A percentile compares a stretch with the other conserved stretches of the same genome.
These are phyloP conservation scores for Coemansia brasiliensis DNA, from an alignment of 192 early-diverging fungal genomes.

Conservation along the genomic window DNA sequence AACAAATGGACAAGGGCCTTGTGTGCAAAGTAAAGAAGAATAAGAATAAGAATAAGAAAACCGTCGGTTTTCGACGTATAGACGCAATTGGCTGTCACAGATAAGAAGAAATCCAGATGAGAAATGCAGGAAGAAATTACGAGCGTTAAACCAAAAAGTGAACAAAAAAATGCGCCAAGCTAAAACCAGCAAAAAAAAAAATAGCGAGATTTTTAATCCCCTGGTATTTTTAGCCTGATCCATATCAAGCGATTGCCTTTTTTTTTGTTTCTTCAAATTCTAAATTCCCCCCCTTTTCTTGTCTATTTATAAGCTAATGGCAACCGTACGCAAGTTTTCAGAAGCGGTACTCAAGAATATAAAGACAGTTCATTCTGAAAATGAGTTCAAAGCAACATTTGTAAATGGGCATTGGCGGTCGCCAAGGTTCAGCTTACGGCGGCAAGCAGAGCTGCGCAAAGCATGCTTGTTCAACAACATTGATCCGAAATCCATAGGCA, in stretches of 20 bases:
- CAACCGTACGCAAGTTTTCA: conserved; percentile 44
- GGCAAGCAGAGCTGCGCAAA: conserved; percentile 65
- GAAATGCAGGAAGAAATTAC: conserved; percentile 1
- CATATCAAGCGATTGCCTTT: background rate
- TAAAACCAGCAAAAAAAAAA: no score
- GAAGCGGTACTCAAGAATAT: conserved; percentile 29
- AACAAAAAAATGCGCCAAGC: background rate
- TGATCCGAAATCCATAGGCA: conserved; percentile 57
- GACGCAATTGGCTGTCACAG: background rate
- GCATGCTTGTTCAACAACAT: conserved; percentile 54
- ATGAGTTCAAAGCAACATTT: conserved; percentile 42
- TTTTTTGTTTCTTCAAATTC: background rate
- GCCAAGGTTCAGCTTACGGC: conserved; percentile 54
- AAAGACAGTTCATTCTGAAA: conserved; percentile 18
- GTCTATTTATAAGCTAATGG: conserved; percentile 19
- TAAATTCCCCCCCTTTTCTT: background rate
- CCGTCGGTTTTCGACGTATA: conserved; percentile 2
- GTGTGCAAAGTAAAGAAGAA: no score
- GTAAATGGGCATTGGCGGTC: conserved; percentile 57
- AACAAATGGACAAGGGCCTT: no score
- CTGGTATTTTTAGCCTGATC: background rate
- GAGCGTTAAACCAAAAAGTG: background rate
- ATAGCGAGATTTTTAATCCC: background rate
- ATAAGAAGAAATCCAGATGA: background rate
- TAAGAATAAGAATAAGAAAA: no score